Conservation (phyloP, 768 basidiomycete genomes). For the Amanita phalloides region DNA sequence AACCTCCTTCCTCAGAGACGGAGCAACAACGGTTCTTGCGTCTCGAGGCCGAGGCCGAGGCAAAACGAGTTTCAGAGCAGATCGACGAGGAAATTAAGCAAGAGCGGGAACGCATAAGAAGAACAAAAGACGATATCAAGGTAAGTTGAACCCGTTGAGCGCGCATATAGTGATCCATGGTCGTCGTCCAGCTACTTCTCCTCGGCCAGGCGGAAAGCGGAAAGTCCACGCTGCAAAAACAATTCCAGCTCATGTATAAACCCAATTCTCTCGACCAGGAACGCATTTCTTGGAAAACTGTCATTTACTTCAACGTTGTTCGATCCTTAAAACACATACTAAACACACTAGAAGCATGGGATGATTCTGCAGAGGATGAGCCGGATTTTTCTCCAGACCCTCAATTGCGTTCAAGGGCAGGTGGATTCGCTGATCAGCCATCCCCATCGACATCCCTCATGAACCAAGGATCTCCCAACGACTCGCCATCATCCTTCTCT, state of each 20-base stretch:
- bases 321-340: constrained; percentile 63
- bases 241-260: constrained; percentile 75
- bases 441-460: constrained; percentile 29
- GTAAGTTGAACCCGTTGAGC: constrained; percentile 21
- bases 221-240: constrained; percentile 69
- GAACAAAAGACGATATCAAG: constrained; percentile 67
- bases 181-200: constrained; percentile 43
- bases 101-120: constrained; percentile 57
- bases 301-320: constrained; percentile 71
- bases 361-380: constrained; percentile 47
- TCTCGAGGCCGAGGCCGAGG: constrained; percentile 59
- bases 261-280: constrained; percentile 61
- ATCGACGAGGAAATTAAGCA: constrained; percentile 73
- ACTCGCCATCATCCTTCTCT: constrained; percentile 17
- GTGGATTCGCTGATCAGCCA: constrained; percentile 26
- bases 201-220: constrained; percentile 74
- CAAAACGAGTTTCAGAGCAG: constrained; percentile 64
- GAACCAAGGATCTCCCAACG: constrained; percentile 12
- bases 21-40: constrained; percentile 51
- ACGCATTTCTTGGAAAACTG: constrained; percentile 60
- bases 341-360: constrained; percentile 49
- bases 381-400: constrained; percentile 19
- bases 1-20: constrained; percentile 57
- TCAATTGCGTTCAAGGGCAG: constrained; percentile 15
- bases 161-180: constrained; percentile 26